Conservation (phyloP, 2,329 filamentous ascomycete genomes). For the Tolypocladium sp. region DNA sequence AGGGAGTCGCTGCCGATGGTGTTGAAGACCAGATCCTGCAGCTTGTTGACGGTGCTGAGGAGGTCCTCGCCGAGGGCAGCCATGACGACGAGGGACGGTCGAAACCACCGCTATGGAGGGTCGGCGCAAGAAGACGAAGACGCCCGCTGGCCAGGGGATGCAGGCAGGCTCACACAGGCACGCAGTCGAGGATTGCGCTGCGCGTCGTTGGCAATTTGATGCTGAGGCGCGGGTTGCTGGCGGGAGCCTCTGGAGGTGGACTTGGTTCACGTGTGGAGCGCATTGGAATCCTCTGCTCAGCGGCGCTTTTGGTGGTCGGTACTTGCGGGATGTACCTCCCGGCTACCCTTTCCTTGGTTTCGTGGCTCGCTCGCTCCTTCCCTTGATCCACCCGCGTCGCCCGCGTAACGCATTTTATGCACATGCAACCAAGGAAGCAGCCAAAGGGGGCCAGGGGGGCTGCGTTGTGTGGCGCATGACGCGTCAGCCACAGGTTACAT, state of each 20-base stretch:
- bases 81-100: slow-evolving; percentile 46
- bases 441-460: too few relatives aligned
- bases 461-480: not conserved
- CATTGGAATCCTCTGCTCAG: not conserved
- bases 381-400: not conserved
- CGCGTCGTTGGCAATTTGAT: slow-evolving; percentile 4
- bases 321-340: not conserved
- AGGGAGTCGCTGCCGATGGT: slow-evolving; percentile 98
- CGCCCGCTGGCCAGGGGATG: not conserved
- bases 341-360: not conserved
- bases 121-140: not conserved
- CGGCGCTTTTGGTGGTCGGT: not conserved
- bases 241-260: not conserved
- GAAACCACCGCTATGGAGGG: not conserved
- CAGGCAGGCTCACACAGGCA: slow-evolving; percentile 1
- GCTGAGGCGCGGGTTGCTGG: not conserved
- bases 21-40: slow-evolving; percentile 98
- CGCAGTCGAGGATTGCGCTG: slow-evolving; percentile 1
- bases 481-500: not conserved
- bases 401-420: not conserved
- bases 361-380: not conserved
- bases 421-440: not conserved
- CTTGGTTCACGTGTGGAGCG: not conserved
- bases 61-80: slow-evolving; percentile 92
- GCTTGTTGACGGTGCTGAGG: slow-evolving; percentile 91